Evolutionary conservation across 2,329 filamentous ascomycete genomes (phyloP), one percentile per base, ranked within the genome.

Genomic region (Stagonosporopsis rhizophila): DNA sequence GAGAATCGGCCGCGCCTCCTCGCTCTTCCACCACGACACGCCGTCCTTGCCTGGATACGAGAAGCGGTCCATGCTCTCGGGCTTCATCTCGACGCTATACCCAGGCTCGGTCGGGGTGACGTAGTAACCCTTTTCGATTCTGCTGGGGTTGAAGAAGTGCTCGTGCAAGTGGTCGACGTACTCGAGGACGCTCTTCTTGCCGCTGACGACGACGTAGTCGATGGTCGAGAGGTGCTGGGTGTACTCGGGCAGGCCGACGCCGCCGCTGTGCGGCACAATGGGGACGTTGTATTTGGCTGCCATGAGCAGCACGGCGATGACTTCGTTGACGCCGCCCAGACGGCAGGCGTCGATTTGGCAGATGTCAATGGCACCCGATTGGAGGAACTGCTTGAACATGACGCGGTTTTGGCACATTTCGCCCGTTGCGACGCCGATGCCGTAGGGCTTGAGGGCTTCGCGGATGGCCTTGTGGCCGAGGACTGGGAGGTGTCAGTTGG

Each of bases 351-450:
- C 92, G 67, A 95, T 90, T 77, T 96, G 92, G 74, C 91, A 92
- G 19, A 96, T 87, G 70, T 95, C 92, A 67, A 96, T 91, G 58
- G 92, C 91, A 46, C 89, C 89, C 2, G 86, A 82, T 73, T 88
- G 85, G 47, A 96, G 84, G 58, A 96, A 85, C 78, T 96, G 92
- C 83, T 96, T 96, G 85, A 96, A 96, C 69, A 96, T 86, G 63
- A 96, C 90, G 35, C 92, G 87, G 81, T 96, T 96, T 81, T 96
- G 92, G 80, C 91, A 95, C 91, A 96, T 96, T 80, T 96, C 92
- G 61, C 92, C 92, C 0, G 92, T 96, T 7, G 92, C 92, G 5
- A 96, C 92, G 56, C 91, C 91, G 67, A 96, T 91, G 54, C 85
- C 85, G 71, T 87, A 81, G 0, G 89, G 87, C 67, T 84, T 83